Conservation (phyloP, 345 rosid species). For the Hibiscus trionum region DNA sequence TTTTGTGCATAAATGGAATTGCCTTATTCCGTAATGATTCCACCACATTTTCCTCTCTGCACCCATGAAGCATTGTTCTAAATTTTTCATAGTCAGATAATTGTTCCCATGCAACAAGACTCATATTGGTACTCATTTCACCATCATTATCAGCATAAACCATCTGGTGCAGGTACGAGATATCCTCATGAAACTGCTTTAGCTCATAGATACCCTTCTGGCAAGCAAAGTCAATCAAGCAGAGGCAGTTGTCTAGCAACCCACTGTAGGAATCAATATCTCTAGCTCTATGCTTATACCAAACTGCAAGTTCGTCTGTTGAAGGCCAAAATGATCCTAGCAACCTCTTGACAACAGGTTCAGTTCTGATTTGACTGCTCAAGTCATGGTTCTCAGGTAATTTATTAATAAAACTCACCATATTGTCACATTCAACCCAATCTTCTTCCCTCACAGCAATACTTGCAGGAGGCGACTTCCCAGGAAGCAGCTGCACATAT, state of each 20-base stretch:
- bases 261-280: conserved; percentile 84
- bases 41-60: conserved; percentile 53
- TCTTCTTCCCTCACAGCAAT: conserved; percentile 80
- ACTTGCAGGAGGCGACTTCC: conserved; percentile 56
- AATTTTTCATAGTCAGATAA: conserved; percentile 80
- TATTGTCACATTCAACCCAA: conserved; percentile 93
- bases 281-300: conserved; percentile 87
- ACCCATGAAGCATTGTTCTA: conserved; percentile 63
- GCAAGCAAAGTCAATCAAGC: conserved; percentile 70
- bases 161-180: conserved; percentile 63
- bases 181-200: conserved; percentile 68
- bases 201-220: conserved; percentile 60
- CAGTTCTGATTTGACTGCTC: conserved; percentile 51
- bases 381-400: conserved; percentile 47
- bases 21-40: conserved; percentile 53
- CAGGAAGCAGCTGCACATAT: conserved; percentile 93
- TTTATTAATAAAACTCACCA: conserved; percentile 49
- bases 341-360: conserved; percentile 56
- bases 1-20: conserved; percentile 68
- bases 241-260: conserved; percentile 78
- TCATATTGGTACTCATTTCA: conserved; percentile 42
- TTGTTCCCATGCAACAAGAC: conserved; percentile 74
- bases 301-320: conserved; percentile 45
- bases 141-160: conserved; percentile 53
- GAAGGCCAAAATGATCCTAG: conserved; percentile 70